phyloP scores from a whole-genome alignment of 2,329 filamentous ascomycete species.

The Stachybotrys elegans region DNA sequence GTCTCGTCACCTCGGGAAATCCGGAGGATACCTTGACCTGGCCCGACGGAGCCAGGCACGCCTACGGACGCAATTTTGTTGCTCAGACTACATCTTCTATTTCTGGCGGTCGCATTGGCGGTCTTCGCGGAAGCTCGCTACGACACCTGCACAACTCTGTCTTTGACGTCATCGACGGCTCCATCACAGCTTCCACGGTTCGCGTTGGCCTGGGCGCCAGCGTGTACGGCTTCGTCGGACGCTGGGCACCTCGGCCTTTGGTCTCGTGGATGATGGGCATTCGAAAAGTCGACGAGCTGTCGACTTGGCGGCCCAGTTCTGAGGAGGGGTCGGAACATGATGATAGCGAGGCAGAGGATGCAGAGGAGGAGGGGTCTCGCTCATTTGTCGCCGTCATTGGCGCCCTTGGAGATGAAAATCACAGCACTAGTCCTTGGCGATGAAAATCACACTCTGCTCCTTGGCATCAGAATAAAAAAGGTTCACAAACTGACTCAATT shows the following conservation, averaged over 20 bases:
- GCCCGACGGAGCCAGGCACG: slow-evolving; percentile 54
- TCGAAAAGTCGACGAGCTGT: slow-evolving; percentile 53
- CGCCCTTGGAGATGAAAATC: too few relatives aligned
- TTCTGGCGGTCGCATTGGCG: slow-evolving; percentile 52
- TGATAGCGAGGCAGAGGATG: slow-evolving; percentile 27
- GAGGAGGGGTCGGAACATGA: slow-evolving; percentile 30
- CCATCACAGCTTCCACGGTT: slow-evolving; percentile 56
- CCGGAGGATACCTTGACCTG: slow-evolving; percentile 52
- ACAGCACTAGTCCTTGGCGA: too few relatives aligned
- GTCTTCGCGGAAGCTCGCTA: slow-evolving; percentile 64
- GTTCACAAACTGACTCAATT: too few relatives aligned
- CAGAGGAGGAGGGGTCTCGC: not conserved
- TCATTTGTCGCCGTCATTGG: too few relatives aligned
- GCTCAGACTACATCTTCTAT: slow-evolving; percentile 50
- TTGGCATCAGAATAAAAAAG: too few relatives aligned
- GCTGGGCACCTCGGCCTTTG: slow-evolving; percentile 69
- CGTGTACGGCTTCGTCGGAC: slow-evolving; percentile 80
- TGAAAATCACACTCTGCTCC: too few relatives aligned
- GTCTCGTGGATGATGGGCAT: slow-evolving; percentile 95
- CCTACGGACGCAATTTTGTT: slow-evolving; percentile 60
- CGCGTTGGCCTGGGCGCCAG: slow-evolving; percentile 81
- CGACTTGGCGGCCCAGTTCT: slow-evolving; percentile 45
- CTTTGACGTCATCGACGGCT: slow-evolving; percentile 78
- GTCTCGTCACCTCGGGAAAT: slow-evolving; percentile 36
- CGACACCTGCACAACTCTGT: slow-evolving; percentile 80